Base-by-base conservation (phyloP, 129 eudicot genomes). In the Heracleum sosnowskyi region DNA sequence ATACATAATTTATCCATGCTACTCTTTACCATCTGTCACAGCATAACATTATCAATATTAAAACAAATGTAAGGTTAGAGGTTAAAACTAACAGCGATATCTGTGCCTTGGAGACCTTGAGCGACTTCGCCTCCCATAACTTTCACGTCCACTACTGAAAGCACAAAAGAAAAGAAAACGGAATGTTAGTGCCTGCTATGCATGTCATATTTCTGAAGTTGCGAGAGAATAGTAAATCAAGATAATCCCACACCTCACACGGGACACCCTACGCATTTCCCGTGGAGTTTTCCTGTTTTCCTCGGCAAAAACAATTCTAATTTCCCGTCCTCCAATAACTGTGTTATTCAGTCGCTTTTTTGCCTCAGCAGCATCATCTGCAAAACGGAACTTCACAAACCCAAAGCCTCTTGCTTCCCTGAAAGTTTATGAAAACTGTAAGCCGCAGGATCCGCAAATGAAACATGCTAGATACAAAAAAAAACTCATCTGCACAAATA, bases 361-460 rank as follows among this genome's bases (percentile, higher is more conserved):
- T 42, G 98, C 98, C 73, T 89, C 91, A 76, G 98, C 91, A 39
- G 98, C 97, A 86, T 93, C 98, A 84, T 93, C 98, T 46, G 91
- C 86, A 88, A 85, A 76, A 79, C 91, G 92, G 29, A 87, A 93
- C 85, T 93, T 93, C 73, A 93, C 97, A 86, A 93, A 93, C 74
- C 97, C 98, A 91, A 93, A 91, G 39, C 98, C 98, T 34, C 98
- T 91, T 29, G 96, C 85, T 81, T 90, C 96, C 79, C 98, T 92
- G 78, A 77, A 84, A 69, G 0, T 20, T 73, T 8, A 53, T 53
- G 28, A 53, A 8, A 39, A 71, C 33, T 40, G 2, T 73, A 40
- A 68, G 42, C 11, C 1, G 4, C 41, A 68, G 22, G 37, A 68
- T 11, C 28, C 4, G 28, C 63, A 53, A 53, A 53, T 7, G 63